Conservation (phyloP, 805 yeast species). For the Schizosaccharomyces cryophilus region DNA sequence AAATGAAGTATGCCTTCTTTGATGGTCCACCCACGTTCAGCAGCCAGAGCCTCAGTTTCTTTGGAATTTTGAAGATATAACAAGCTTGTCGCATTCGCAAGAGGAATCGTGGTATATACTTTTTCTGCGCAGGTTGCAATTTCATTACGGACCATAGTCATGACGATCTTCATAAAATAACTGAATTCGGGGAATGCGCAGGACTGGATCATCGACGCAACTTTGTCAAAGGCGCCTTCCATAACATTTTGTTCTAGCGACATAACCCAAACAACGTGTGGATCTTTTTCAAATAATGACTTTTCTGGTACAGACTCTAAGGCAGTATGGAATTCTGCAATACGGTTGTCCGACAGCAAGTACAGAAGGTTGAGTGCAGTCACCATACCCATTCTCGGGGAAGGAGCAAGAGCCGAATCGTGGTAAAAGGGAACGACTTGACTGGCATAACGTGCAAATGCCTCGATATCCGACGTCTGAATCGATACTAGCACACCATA, state of each 20-base stretch:
- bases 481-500: conserved; percentile 67
- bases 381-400: conserved; percentile 46
- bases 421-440: conserved; percentile 61
- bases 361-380: conserved; percentile 53
- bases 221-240: conserved; percentile 90
- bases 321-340: conserved; percentile 75
- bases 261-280: conserved; percentile 59
- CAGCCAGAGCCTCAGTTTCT: conserved; percentile 29
- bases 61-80: conserved; percentile 41
- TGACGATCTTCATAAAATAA: conserved; percentile 3
- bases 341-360: conserved; percentile 57
- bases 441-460: conserved; percentile 47
- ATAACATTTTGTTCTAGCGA: conserved; percentile 77
- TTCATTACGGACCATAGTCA: conserved; percentile 59
- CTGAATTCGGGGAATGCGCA: not conserved
- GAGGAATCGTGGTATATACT: conserved; percentile 52
- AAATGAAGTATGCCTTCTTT: conserved; percentile 20
- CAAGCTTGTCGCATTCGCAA: conserved; percentile 59
- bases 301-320: conserved; percentile 42
- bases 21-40: conserved; percentile 36
- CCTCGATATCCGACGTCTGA: conserved; percentile 31
- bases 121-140: conserved; percentile 64
- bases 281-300: conserved; percentile 31
- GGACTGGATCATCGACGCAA: conserved; percentile 11
- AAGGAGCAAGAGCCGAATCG: conserved; percentile 35